phyloP scores from a whole-genome alignment of 2,329 filamentous ascomycete species.

The Dryadomyces quercivorus region DNA sequence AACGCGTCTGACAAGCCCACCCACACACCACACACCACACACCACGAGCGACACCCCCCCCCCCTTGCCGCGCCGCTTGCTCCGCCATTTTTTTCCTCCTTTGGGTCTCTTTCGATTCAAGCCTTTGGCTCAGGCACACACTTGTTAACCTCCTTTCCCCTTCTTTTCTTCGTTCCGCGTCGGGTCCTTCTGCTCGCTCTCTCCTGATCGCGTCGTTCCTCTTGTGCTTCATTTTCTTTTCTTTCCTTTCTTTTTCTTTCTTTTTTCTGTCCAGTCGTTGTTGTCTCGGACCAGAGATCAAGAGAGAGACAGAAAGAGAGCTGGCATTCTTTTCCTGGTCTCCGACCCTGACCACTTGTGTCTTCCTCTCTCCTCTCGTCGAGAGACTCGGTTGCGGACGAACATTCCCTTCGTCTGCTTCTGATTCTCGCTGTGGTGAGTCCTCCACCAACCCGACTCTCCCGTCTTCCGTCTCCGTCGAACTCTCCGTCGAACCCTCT shows the following conservation, averaged over 20 bases:
- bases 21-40: too few species aligned
- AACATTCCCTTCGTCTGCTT: conserved; percentile 10
- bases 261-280: background rate
- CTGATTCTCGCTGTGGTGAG: conserved; percentile 13
- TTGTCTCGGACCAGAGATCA: background rate
- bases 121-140: background rate
- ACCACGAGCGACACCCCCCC: background rate
- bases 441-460: background rate
- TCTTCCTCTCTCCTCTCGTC: background rate
- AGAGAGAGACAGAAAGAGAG: background rate
- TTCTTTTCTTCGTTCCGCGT: background rate
- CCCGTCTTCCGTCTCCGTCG: background rate
- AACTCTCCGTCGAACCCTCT: background rate
- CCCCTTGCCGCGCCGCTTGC: background rate
- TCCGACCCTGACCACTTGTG: too few species aligned
- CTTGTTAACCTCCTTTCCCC: background rate
- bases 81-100: conserved; percentile 1
- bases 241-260: background rate
- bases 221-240: conserved; percentile 1
- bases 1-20: background rate
- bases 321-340: background rate
- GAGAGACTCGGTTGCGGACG: conserved; percentile 12
- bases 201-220: background rate
- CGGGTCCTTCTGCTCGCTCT: background rate
- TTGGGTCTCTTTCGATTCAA: background rate